Base-by-base conservation (phyloP, 805 yeast genomes). In the Candida sakaeoensis region DNA sequence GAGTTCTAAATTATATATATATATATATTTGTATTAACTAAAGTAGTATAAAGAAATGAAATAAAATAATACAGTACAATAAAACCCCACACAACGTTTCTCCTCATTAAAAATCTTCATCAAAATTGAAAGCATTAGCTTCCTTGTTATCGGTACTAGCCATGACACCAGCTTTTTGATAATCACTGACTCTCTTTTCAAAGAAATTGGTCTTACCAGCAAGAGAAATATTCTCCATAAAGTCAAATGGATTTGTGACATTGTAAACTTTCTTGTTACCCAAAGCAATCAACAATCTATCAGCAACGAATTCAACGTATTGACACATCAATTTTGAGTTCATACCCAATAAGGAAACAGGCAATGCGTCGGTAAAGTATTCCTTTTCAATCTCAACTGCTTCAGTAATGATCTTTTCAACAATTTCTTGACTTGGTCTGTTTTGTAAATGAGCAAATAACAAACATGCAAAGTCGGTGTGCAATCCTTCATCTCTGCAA, bases 121-220 rank as follows among this genome's bases (percentile, higher is more conserved):
- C 95, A 55, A 93, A 83, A 36, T 84, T 70, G 70, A 91, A 90
- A 33, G 79, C 77, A 60, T 60, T 46, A 72, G 61, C 36, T 16
- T 32, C 37, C 21, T 27, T 29, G 17, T 32, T 38, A 14, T 38
- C 41, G n/a, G 79, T 64, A 51, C 75, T 74, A 51, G 95, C 91
- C 93, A 91, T 91, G 58, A 91, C 99, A 74, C 99, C 98, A 43
- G 99, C 98, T 74, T 91, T 93, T 73, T 91, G 99, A 72, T 91
- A 91, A 70, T 91, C 99, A 43, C 95, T 85, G 43, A 91, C 99
- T 72, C 99, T 85, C 80, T 91, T 91, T 77, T 91, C 99, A 61
- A 91, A 91, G 80, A 91, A 91, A 76, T 93, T 91, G 55, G 99
- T 91, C 80, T 91, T 91, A 69, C 99, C 99, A 44, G 97, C 95